These are phyloP conservation scores for Verticillium isaacii DNA, from an alignment of 2,329 filamentous ascomycete genomes.

Conservation along the genomic window DNA sequence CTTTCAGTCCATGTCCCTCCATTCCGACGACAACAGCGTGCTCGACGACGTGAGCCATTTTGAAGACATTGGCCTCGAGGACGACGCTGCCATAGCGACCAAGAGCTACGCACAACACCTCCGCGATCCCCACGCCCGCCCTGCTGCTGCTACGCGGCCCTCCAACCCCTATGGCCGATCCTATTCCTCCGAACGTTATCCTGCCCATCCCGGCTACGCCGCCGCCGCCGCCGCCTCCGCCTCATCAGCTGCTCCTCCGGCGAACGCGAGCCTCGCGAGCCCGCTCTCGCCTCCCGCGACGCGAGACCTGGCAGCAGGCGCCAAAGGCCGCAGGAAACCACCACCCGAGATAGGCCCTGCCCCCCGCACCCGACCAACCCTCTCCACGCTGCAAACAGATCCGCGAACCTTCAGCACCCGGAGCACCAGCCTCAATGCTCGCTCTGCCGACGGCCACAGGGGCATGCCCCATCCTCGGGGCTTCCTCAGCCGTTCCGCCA, in stretches of 20 bases:
- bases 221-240: conserved; percentile 21
- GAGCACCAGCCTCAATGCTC: conserved; percentile 39
- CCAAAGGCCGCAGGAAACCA: conserved; percentile 5
- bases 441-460: conserved; percentile 21
- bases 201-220: conserved; percentile 9
- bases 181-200: conserved; percentile 9
- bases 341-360: background rate
- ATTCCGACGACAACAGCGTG: conserved; percentile 66
- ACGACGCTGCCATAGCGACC: conserved; percentile 35
- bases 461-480: conserved; percentile 13
- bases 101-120: background rate
- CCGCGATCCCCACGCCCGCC: conserved; percentile 6
- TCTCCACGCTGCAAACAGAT: conserved; percentile 40
- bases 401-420: conserved; percentile 44
- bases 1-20: conserved; percentile 54
- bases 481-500: conserved; percentile 32
- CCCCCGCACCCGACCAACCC: conserved; percentile 31
- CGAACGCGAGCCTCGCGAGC: conserved; percentile 15
- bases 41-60: conserved; percentile 76
- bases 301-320: conserved; percentile 21
- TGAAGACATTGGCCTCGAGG: conserved; percentile 86
- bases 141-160: conserved; percentile 14
- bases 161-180: conserved; percentile 12
- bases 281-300: conserved; percentile 17
- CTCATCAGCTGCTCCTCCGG: conserved; percentile 20